phyloP scores from a whole-genome alignment of 2,329 filamentous ascomycete genomes.

The Leptographium lundbergii region DNA sequence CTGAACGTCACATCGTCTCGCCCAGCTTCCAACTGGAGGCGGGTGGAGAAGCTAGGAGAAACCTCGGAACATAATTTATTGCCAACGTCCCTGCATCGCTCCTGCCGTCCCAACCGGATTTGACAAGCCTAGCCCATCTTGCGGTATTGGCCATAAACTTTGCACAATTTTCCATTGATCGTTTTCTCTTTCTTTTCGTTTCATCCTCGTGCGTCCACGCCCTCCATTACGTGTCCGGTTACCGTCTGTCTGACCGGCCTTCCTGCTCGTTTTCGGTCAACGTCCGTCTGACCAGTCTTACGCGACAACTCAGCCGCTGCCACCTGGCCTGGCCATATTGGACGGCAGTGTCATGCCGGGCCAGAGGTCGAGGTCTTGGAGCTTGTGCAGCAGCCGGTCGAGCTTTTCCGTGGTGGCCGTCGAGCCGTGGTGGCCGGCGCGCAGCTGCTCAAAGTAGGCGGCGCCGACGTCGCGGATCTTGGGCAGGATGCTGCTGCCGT shows the following conservation, averaged over 20 bases:
- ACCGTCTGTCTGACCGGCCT: too few relatives aligned
- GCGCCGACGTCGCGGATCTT: conserved; percentile 24
- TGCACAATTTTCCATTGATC: too few relatives aligned
- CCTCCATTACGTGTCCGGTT: too few relatives aligned
- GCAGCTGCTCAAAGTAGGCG: conserved; percentile 20
- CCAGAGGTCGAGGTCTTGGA: conserved; percentile 21
- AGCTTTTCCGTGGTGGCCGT: conserved; percentile 13
- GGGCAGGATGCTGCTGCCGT: conserved; percentile 21
- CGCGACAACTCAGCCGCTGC: background rate
- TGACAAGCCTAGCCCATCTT: background rate
- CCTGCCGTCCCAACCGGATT: background rate
- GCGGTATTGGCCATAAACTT: background rate
- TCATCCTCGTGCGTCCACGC: too few relatives aligned
- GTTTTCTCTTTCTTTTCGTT: too few relatives aligned
- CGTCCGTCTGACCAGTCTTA: too few relatives aligned
- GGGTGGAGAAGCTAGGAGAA: background rate
- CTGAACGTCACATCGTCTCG: background rate
- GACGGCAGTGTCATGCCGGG: background rate
- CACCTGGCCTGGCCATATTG: background rate
- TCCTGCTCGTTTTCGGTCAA: too few relatives aligned
- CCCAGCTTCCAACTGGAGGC: background rate
- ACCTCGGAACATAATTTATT: background rate
- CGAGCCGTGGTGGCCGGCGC: conserved; percentile 5
- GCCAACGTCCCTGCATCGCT: background rate
- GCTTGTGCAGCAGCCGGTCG: conserved; percentile 16